phyloP scores from a whole-genome alignment of 2,329 filamentous ascomycete genomes.

The Aspergillus alliaceus region DNA sequence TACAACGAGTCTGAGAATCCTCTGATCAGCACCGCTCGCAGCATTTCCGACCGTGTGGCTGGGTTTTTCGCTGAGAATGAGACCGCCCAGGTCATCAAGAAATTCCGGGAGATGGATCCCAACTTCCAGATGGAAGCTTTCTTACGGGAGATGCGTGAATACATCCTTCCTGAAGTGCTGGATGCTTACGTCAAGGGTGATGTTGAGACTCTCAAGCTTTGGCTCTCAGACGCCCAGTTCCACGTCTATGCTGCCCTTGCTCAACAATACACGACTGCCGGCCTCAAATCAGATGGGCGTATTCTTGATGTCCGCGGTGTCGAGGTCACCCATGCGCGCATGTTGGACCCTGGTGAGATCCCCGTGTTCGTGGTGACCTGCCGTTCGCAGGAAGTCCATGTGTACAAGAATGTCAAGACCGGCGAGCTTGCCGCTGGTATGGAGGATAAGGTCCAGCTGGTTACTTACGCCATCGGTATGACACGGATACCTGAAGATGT shows the following conservation, averaged over 20 bases:
- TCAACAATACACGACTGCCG: constrained; percentile 91
- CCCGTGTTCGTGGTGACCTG: constrained; percentile 97
- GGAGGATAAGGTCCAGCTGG: constrained; percentile 98
- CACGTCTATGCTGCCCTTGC: constrained; percentile 96
- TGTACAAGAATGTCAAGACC: constrained; percentile 90
- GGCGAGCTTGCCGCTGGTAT: constrained; percentile 89
- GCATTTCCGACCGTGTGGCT: constrained; percentile 87
- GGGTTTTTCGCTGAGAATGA: constrained; percentile 99
- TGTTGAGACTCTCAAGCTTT: constrained; percentile 82
- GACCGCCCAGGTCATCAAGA: constrained; percentile 96
- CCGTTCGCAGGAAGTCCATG: constrained; percentile 94
- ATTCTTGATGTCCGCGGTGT: constrained; percentile 95
- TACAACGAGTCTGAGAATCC: constrained; percentile 99
- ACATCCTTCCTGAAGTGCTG: constrained; percentile 94
- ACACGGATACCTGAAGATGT: constrained; percentile 93
- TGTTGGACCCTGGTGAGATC: constrained; percentile 51
- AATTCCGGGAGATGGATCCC: constrained; percentile 94
- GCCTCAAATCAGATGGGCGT: constrained; percentile 89
- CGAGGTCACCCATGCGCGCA: constrained; percentile 60
- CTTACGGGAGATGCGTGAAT: constrained; percentile 91
- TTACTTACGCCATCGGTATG: constrained; percentile 96
- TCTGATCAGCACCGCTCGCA: constrained; percentile 85
- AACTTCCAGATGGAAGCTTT: constrained; percentile 94
- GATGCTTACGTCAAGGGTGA: constrained; percentile 99
- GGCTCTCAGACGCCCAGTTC: constrained; percentile 95